phyloP scores from a whole-genome alignment of 75 land plant genomes.

The Sequoia sempervirens region DNA sequence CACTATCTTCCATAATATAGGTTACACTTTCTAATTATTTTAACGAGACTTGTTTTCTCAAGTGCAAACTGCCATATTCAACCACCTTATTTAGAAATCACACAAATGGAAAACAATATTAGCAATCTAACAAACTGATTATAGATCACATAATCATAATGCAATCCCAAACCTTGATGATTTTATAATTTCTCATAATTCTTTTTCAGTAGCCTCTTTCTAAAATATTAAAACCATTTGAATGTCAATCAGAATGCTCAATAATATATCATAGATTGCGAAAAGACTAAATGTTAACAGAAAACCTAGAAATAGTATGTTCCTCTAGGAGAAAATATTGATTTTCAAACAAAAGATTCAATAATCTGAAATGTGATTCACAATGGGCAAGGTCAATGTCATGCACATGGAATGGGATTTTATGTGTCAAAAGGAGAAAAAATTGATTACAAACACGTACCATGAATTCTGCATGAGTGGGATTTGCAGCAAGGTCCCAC shows the following conservation, averaged over 20 bases:
- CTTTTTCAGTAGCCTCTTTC: neutral
- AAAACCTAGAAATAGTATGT: neutral
- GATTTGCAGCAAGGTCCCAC: conserved; percentile 88
- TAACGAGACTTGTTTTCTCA: neutral
- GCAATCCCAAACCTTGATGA: neutral
- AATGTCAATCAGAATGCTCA: neutral
- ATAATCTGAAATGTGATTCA: neutral
- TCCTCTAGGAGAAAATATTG: neutral
- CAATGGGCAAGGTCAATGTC: neutral
- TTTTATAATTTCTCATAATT: neutral
- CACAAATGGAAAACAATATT: neutral
- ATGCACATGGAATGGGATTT: neutral
- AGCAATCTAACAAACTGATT: neutral
- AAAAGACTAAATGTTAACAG: neutral
- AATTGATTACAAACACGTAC: conserved; percentile 22
- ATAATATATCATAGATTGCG: neutral
- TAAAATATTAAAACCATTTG: neutral
- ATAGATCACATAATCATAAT: neutral
- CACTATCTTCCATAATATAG: neutral
- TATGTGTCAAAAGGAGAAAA: neutral
- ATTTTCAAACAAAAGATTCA: neutral
- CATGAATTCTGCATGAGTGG: conserved; percentile 79
- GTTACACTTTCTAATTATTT: neutral
- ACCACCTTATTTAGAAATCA: neutral
- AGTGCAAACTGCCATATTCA: neutral